Evolutionary conservation across 768 basidiomycete species (phyloP).

Genomic region (Russula virescens): DNA sequence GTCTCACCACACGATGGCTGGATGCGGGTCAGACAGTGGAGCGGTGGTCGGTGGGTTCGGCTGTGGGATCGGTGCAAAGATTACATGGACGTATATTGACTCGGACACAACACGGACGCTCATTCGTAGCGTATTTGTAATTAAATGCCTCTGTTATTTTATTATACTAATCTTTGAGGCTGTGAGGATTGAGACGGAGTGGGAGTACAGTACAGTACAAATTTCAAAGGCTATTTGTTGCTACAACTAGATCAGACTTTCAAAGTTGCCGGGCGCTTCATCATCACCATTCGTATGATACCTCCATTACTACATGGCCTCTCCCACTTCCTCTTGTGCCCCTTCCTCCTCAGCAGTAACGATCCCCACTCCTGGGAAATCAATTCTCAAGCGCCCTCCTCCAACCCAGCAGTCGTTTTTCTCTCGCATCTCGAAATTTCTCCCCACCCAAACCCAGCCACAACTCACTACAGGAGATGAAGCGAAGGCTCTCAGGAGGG

Average conservation of each 20-base stretch:
- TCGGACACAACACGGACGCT: slow-evolving; percentile 3
- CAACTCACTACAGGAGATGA: slow-evolving; percentile 36
- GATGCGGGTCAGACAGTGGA: slow-evolving; percentile 63
- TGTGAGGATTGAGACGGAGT: no score
- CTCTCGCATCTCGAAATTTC: slow-evolving; percentile 66
- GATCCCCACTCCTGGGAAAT: slow-evolving; percentile 72
- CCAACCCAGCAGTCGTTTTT: slow-evolving; percentile 64
- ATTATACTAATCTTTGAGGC: no score
- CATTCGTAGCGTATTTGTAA: no score
- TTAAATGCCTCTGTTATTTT: no score
- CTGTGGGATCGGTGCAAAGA: slow-evolving; percentile 56
- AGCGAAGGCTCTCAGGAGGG: slow-evolving; percentile 67
- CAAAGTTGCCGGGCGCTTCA: slow-evolving; percentile 1
- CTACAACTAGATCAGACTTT: no score
- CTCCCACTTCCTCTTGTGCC: slow-evolving; percentile 46
- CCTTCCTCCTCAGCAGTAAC: slow-evolving; percentile 79
- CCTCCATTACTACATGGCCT: slow-evolving; percentile 25
- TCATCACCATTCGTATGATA: neutral
- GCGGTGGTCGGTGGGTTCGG: slow-evolving; percentile 59
- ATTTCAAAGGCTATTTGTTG: no score
- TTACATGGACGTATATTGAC: slow-evolving; percentile 61
- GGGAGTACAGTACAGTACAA: no score
- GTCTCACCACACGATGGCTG: slow-evolving; percentile 72
- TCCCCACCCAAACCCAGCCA: slow-evolving; percentile 47
- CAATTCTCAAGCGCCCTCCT: slow-evolving; percentile 73